phyloP scores from a whole-genome alignment of 2,329 filamentous ascomycete species.

The Penicillium sp. region DNA sequence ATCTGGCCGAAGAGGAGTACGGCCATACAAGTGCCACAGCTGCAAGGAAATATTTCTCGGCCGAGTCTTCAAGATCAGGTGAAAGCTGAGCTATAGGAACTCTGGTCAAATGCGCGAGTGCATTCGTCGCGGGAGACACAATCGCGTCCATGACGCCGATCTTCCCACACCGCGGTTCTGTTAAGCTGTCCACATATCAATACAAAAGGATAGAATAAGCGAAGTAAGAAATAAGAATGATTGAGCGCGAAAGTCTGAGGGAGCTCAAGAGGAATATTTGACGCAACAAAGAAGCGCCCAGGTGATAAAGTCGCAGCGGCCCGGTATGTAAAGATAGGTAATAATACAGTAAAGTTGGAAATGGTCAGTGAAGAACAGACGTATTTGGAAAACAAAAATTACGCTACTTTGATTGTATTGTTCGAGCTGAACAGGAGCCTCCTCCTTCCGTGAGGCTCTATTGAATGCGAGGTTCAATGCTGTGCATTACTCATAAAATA shows the following conservation, averaged over 20 bases:
- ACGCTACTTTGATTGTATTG: neutral
- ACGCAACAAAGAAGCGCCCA: neutral
- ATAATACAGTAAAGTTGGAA: conserved; percentile 3
- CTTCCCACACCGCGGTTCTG: conserved; percentile 9
- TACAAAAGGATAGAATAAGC: neutral
- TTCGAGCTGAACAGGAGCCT: neutral
- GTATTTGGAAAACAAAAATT: neutral
- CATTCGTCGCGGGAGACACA: conserved; percentile 24
- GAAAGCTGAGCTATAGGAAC: conserved; percentile 44
- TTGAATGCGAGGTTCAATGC: neutral
- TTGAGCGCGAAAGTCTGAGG: neutral
- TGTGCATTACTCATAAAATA: no score
- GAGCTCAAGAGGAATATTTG: neutral
- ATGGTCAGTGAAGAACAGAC: neutral
- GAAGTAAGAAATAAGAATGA: neutral
- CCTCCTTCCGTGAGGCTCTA: neutral
- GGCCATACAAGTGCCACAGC: conserved; percentile 87
- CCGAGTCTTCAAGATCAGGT: conserved; percentile 31
- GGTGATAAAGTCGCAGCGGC: neutral
- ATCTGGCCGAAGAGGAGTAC: conserved; percentile 71
- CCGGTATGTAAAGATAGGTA: neutral
- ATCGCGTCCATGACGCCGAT: conserved; percentile 29
- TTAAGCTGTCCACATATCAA: conserved; percentile 4
- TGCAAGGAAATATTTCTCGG: conserved; percentile 54
- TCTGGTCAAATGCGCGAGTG: conserved; percentile 22